Evolutionary conservation across 257 asterid genomes (phyloP).

Genomic region (Rubia yunnanensis): DNA sequence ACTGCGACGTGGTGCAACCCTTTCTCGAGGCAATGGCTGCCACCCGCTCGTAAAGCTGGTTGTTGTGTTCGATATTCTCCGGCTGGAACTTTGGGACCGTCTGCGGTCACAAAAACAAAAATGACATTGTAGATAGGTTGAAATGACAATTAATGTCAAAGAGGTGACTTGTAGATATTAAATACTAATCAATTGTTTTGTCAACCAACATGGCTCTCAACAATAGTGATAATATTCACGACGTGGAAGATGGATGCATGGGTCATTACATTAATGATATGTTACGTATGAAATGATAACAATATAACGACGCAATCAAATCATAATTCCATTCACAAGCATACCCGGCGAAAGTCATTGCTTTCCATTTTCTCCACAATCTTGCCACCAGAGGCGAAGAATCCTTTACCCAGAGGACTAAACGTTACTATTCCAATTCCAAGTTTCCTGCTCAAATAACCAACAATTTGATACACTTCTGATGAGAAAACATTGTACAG

Average conservation of each 20-base stretch:
- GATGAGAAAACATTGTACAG: not conserved
- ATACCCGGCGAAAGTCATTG: slow-evolving; percentile 25
- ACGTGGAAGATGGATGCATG: no score
- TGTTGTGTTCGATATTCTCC: slow-evolving; percentile 21
- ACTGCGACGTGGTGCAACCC: slow-evolving; percentile 34
- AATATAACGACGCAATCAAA: no score
- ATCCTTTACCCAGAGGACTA: slow-evolving; percentile 29
- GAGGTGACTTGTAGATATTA: no score
- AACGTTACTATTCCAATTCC: slow-evolving; percentile 33
- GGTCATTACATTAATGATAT: no score
- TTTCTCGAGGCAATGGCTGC: slow-evolving; percentile 24
- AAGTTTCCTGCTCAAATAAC: slow-evolving; percentile 19
- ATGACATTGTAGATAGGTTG: not conserved
- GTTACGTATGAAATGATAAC: no score
- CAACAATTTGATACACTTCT: not conserved
- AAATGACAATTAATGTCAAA: not conserved
- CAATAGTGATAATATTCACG: no score
- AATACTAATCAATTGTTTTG: no score
- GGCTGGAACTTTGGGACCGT: slow-evolving; percentile 20
- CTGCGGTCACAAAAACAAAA: not conserved
- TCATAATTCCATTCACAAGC: no score
- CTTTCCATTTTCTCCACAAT: slow-evolving; percentile 8
- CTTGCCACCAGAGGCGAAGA: slow-evolving; percentile 23
- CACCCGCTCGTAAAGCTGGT: slow-evolving; percentile 18
- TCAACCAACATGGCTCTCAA: no score